Evolutionary conservation across 116 monocot species (phyloP), one percentile per base, ranked within the genome.

Genomic region (Phalaenopsis hybrid): DNA sequence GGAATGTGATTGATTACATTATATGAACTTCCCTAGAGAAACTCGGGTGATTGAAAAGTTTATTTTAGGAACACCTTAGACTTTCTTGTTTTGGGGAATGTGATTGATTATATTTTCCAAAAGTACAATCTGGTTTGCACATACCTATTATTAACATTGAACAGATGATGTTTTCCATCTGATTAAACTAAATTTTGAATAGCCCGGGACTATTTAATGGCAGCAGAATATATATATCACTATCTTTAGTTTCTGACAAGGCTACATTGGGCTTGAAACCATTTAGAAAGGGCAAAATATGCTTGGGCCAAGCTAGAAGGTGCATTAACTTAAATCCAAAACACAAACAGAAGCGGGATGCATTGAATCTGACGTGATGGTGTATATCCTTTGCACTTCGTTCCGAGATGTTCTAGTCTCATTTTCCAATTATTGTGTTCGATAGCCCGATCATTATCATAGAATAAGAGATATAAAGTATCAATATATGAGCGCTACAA

Each of bases 361-460:
- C 21, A 65, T 65, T 25, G 23, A 65, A 65, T 65, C 23, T 23
- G 8, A 25, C 25, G 2, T 4, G 16, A 65, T 65, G 23, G 23
- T 65, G 65, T 1, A 65, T 65, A 21, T 6, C 8, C 65, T 65
- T 8, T 65, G 65, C 25, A 9, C 65, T 58, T 4, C 20, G 21
- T 65, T 65, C 65, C 65, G 21, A 65, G 65, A 65, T 65, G 65
- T 21, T 65, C 65, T 65, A 65, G 8, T 65, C 65, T 21, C 65
- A 21, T 23, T 65, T 65, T 65, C 23, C 65, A 65, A 41, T 55
- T 55, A 16, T 16, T 55, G 55, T 16, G 4, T 55, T 55, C 15
- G 4, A 65, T 65, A 8, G 25, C n/a, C 65, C 6, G 8, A 65
- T 65, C 6, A 23, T 65, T 65, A 21, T 20, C 65, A 55, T 16